Percentiles rank a stretch among this genome's conserved stretches.
phyloP scores from a whole-genome alignment of 768 basidiomycete species.

The Asterophora parasitica region DNA sequence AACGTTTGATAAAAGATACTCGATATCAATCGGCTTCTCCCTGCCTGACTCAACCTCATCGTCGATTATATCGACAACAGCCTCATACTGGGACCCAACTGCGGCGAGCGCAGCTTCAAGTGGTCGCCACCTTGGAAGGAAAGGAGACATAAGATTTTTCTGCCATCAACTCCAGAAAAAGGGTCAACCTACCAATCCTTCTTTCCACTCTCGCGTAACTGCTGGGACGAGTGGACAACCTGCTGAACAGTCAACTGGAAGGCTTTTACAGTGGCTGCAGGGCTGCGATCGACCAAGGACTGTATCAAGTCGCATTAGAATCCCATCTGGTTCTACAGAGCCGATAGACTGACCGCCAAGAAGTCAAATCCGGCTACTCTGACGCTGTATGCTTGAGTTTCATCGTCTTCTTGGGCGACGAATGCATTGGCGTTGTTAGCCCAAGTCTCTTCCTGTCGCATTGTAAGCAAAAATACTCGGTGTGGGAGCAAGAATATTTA shows the following conservation, averaged over 20 bases:
- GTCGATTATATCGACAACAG: constrained; percentile 70
- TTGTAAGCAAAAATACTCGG: background rate
- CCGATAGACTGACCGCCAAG: constrained; percentile 48
- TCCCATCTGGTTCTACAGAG: background rate
- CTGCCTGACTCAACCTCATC: constrained; percentile 66
- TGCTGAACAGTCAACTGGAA: constrained; percentile 53
- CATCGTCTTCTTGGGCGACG: constrained; percentile 92
- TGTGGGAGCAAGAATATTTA: constrained; percentile 30
- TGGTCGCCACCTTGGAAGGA: constrained; percentile 74
- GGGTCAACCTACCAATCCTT: constrained; percentile 52
- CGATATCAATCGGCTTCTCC: constrained; percentile 70
- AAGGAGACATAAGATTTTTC: constrained; percentile 8
- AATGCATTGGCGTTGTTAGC: constrained; percentile 85
- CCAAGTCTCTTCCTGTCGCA: constrained; percentile 83
- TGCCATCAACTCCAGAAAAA: background rate
- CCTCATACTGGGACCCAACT: constrained; percentile 75
- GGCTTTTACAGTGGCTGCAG: constrained; percentile 43
- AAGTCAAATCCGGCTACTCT: constrained; percentile 85
- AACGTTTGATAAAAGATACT: constrained; percentile 67
- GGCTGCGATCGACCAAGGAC: constrained; percentile 54
- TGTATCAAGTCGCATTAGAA: constrained; percentile 18
- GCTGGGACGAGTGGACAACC: constrained; percentile 54
- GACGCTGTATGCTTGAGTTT: constrained; percentile 75
- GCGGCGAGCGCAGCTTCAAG: constrained; percentile 83
- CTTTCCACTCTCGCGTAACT: constrained; percentile 47